A percentile compares a stretch with the other conserved stretches of the same genome.
Evolutionary conservation across 1,284 basidiomycete genomes (phyloP).

Genomic region (Microbotryum silenes-acaulis): DNA sequence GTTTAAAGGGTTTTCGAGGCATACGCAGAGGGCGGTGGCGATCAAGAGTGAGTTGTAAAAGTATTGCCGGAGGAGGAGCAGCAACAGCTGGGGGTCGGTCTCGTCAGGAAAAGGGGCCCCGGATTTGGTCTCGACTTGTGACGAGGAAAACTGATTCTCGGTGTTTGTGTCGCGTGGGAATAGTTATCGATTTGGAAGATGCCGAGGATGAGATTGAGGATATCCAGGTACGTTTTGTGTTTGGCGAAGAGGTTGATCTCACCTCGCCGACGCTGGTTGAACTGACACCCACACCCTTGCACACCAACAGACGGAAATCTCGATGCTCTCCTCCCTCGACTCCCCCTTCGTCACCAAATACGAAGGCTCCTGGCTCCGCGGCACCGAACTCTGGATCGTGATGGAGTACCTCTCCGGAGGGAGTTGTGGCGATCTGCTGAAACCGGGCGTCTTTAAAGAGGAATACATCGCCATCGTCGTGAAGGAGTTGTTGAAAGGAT

Average conservation of each 20-base stretch:
- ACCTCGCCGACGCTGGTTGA: neutral
- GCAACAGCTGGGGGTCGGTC: too few relatives aligned
- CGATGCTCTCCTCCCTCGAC: conserved; percentile 95
- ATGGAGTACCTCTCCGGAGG: conserved; percentile 75
- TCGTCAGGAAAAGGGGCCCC: too few relatives aligned
- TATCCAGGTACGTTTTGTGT: conserved; percentile 64
- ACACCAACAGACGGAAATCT: conserved; percentile 58
- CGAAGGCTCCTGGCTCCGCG: conserved; percentile 37
- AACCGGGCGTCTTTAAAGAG: conserved; percentile 91
- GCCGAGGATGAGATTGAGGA: conserved; percentile 99
- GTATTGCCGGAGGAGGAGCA: neutral
- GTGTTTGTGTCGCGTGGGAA: too few relatives aligned
- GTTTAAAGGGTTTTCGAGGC: conserved; percentile 92
- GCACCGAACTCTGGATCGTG: conserved; percentile 86
- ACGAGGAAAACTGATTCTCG: neutral
- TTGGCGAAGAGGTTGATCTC: neutral
- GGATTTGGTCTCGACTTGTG: neutral
- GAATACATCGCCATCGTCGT: conserved; percentile 98
- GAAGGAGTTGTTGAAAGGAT: conserved; percentile 78
- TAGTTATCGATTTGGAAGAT: conserved; percentile 92
- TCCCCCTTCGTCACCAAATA: conserved; percentile 91
- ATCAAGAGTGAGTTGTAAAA: conserved; percentile 30
- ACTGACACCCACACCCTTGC: too few relatives aligned
- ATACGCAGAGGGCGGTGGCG: conserved; percentile 84
- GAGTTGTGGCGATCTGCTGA: conserved; percentile 46